A percentile compares a stretch with the other conserved stretches of the same genome.
phyloP scores from a whole-genome alignment of 2,329 filamentous ascomycete species.

The Pseudogymnoascus sp. region DNA sequence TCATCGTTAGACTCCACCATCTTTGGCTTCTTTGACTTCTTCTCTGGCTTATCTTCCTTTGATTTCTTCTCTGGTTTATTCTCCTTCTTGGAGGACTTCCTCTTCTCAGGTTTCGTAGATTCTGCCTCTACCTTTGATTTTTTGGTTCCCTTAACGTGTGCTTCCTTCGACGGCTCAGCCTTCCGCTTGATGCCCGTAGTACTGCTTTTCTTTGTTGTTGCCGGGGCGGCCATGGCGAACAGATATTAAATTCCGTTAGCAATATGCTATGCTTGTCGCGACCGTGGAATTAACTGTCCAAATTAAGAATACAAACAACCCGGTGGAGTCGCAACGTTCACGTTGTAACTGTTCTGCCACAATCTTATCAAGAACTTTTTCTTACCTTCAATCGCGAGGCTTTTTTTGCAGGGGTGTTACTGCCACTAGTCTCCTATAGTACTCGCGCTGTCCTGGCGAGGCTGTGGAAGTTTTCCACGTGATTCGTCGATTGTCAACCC shows the following conservation, averaged over 20 bases:
- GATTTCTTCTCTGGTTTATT: conserved; percentile 25
- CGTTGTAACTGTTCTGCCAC: conserved; percentile 8
- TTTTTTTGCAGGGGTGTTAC: conserved; percentile 9
- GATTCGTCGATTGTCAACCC: conserved; percentile 3
- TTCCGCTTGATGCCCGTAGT: conserved; percentile 49
- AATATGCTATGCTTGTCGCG: conserved; percentile 1
- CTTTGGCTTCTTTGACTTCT: conserved; percentile 13
- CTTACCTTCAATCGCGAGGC: conserved; percentile 6
- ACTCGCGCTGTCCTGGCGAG: conserved; percentile 2
- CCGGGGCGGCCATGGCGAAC: conserved; percentile 13
- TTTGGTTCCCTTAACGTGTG: conserved; percentile 37
- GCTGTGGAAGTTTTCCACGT: conserved; percentile 4
- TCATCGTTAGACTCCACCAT: conserved; percentile 31
- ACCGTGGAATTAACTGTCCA: not conserved
- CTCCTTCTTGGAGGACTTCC: conserved; percentile 28
- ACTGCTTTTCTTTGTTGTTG: conserved; percentile 35
- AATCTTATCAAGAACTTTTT: conserved; percentile 11
- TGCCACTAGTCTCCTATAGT: not conserved
- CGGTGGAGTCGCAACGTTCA: conserved; percentile 2
- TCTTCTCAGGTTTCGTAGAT: conserved; percentile 28
- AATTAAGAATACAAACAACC: conserved; percentile 3
- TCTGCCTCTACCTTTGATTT: conserved; percentile 37
- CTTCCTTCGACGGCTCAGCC: conserved; percentile 38
- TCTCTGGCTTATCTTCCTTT: conserved; percentile 7
- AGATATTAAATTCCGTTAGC: not conserved